Conservation (phyloP, 176 grass and related monocot genomes). For the Urochloa ruziziensis region DNA sequence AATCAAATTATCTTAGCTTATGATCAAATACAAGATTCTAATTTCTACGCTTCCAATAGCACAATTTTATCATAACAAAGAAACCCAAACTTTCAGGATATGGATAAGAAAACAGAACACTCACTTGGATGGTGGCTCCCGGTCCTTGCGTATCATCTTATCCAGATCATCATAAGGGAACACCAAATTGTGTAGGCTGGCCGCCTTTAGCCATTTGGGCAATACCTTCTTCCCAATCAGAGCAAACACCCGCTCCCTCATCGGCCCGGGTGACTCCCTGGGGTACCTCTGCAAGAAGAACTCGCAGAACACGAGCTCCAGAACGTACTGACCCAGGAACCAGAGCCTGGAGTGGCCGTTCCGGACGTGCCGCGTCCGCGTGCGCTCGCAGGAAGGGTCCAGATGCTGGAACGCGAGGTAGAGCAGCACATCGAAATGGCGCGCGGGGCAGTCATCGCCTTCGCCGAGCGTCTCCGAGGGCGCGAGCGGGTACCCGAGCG, state of each 20-base stretch:
- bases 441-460: constrained; percentile 77
- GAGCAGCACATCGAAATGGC: constrained; percentile 88
- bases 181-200: constrained; percentile 96
- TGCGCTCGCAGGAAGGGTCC: constrained; percentile 64
- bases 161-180: constrained; percentile 96
- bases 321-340: constrained; percentile 86
- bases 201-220: constrained; percentile 81
- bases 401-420: constrained; percentile 97
- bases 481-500: constrained; percentile 89
- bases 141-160: constrained; percentile 86
- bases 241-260: constrained; percentile 85
- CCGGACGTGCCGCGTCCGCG: constrained; percentile 68
- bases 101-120: constrained; percentile 10
- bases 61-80: not conserved
- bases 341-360: constrained; percentile 89
- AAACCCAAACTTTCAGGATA: not conserved
- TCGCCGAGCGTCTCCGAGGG: constrained; percentile 78
- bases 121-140: constrained; percentile 87
- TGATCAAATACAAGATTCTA: not conserved
- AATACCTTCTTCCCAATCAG: constrained; percentile 81
- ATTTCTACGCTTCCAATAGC: not conserved
- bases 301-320: constrained; percentile 85
- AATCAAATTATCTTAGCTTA: not conserved
- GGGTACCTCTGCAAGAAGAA: constrained; percentile 97
- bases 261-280: constrained; percentile 83